Conservation (phyloP, 441 rosid species). For the Pelargonium fulgidum region DNA sequence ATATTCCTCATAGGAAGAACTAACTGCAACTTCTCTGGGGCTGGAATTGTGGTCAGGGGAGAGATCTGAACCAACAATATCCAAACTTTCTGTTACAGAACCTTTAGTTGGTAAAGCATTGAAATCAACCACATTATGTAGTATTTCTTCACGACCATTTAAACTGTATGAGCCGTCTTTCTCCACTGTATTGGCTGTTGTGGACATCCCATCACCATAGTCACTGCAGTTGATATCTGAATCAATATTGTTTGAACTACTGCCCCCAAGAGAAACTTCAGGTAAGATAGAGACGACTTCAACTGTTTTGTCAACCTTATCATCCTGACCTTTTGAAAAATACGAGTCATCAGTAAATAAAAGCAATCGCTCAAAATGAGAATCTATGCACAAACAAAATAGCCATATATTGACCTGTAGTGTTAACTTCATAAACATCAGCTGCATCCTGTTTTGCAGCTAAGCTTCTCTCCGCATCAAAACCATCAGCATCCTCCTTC, state of each 20-base stretch:
- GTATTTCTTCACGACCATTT: constrained; percentile 28
- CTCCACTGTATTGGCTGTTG: constrained; percentile 11
- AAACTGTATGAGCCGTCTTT: constrained; percentile 11
- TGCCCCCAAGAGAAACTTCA: neutral
- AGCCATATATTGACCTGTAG: constrained; percentile 34
- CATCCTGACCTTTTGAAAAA: too few species aligned
- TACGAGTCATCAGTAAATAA: neutral
- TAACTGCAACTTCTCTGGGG: constrained; percentile 26
- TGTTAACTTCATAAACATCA: constrained; percentile 16
- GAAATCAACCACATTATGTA: constrained; percentile 21
- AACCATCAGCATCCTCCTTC: constrained; percentile 24
- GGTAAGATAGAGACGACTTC: neutral
- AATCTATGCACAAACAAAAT: neutral
- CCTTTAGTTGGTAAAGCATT: constrained; percentile 20
- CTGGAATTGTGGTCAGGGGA: constrained; percentile 13
- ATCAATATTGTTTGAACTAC: neutral
- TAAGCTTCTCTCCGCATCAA: constrained; percentile 19
- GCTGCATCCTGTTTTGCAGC: constrained; percentile 21
- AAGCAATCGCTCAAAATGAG: constrained; percentile 12
- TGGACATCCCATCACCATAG: neutral
- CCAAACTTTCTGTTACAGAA: constrained; percentile 12
- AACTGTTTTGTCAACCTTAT: too few species aligned
- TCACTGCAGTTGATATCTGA: constrained; percentile 12
- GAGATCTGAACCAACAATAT: constrained; percentile 22
- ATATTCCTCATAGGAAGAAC: constrained; percentile 15